Base-by-base conservation (phyloP, 2,329 filamentous ascomycete genomes). In the Macrophomina phaseolina region DNA sequence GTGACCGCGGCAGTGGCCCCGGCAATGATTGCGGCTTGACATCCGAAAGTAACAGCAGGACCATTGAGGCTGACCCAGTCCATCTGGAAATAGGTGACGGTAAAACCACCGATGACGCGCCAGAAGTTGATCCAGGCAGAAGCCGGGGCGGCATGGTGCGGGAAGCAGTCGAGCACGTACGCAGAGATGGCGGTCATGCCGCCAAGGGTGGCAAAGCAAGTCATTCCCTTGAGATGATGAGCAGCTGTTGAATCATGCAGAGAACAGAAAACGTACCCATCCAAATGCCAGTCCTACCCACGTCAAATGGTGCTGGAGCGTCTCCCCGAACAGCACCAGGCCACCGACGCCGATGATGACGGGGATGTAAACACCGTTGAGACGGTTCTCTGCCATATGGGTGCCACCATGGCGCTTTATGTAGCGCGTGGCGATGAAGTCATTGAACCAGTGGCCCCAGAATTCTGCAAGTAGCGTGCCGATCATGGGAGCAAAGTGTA, bases 391-490 rank as follows among this genome's bases (percentile, higher is more conserved):
- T 1, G 76, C 75, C 40, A 71, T 67, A 45, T 72, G 72, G 18
- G 60, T 63, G 40, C 76, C 76, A 11, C 71, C 65, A 62, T 78
- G 75, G 36, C 70, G 74, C 7, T 68, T 67, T 36, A 78, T 73
- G 63, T 79, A 77, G 53, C 74, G 72, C 32, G 70, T 68, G 18
- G 71, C 72, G 49, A 78, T 71, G 62, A 71, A 77, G 67, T 78
- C 76, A 67, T 78, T 78, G 71, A 78, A 77, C 70, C 73, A 78
- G 64, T 78, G 74, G 52, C 77, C 76, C 69, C 74, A 78, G 40
- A 72, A 38, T 66, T 77, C 75, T 18, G 75, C 76, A 18, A 76
- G 46, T 8, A 72, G 32, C 46, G 76, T 76, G 8, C 75, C 77
- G 36, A 79, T 71, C 51, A 78, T 75, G 4, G 77, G 76, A 1